Evolutionary conservation across 768 basidiomycete species (phyloP).

Genomic region (Lactarius psammicola): DNA sequence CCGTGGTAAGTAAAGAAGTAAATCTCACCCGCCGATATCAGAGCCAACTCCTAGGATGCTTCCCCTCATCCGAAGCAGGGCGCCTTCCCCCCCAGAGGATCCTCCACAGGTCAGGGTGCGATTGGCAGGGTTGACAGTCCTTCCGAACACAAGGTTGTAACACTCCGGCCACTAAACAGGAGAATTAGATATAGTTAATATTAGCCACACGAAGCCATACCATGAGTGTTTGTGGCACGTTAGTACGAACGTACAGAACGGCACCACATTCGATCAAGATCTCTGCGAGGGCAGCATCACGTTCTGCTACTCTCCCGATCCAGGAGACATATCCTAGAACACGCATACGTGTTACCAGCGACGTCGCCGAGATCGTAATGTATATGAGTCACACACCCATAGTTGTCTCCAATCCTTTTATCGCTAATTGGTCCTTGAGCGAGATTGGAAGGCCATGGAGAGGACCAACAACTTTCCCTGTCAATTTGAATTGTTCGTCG

Average conservation of each 20-base stretch:
- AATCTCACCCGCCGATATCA: constrained; percentile 69
- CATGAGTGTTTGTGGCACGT: constrained; percentile 57
- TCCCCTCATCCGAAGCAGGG: constrained; percentile 59
- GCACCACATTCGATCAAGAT: constrained; percentile 56
- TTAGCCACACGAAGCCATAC: constrained; percentile 31
- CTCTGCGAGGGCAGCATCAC: constrained; percentile 52
- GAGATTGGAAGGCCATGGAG: constrained; percentile 48
- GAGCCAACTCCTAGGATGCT: constrained; percentile 66
- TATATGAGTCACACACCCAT: constrained; percentile 44
- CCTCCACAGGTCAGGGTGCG: constrained; percentile 71
- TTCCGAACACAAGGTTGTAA: constrained; percentile 74
- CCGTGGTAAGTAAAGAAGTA: constrained; percentile 10
- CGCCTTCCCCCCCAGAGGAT: constrained; percentile 85
- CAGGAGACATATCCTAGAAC: constrained; percentile 51
- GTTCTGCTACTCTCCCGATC: constrained; percentile 48
- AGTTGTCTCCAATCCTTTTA: constrained; percentile 60
- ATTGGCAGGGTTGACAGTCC: constrained; percentile 76
- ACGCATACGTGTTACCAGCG: not conserved
- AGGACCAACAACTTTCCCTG: constrained; percentile 45
- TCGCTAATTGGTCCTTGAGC: constrained; percentile 50
- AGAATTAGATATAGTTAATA: constrained; percentile 3
- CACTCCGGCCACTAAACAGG: constrained; percentile 67
- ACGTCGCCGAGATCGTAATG: not conserved
- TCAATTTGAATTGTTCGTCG: constrained; percentile 41
- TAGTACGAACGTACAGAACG: constrained; percentile 55